Conservation (phyloP, 1,284 basidiomycete species). For the Rhizoctonia solani region DNA sequence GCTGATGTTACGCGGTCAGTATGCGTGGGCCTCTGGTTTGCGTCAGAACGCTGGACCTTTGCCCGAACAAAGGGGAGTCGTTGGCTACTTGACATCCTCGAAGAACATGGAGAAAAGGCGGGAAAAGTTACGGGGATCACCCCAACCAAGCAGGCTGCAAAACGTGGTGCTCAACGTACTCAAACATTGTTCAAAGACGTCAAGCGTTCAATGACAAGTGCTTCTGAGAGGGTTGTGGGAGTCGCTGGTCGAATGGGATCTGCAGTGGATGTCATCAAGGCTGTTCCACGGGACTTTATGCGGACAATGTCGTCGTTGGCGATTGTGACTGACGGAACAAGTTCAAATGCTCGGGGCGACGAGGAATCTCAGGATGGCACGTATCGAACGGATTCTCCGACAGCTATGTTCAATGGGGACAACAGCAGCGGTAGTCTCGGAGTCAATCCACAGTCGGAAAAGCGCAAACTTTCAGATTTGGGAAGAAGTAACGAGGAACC, state of each 20-base stretch:
- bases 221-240: background rate
- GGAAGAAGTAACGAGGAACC: slow-evolving; percentile 2
- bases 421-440: slow-evolving; percentile 12
- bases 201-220: slow-evolving; percentile 20
- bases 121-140: background rate
- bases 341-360: background rate
- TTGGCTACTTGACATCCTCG: slow-evolving; percentile 33
- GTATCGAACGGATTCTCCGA: slow-evolving; percentile 20
- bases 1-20: background rate
- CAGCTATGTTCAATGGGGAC: slow-evolving; percentile 1
- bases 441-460: background rate
- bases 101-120: slow-evolving; percentile 7
- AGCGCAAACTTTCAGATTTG: slow-evolving; percentile 24
- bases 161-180: slow-evolving; percentile 1
- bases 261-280: background rate
- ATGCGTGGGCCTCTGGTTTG: slow-evolving; percentile 38
- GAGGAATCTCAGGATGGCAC: slow-evolving; percentile 9
- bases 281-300: background rate
- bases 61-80: slow-evolving; percentile 34
- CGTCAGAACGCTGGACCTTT: slow-evolving; percentile 36
- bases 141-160: background rate
- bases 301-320: slow-evolving; percentile 1
- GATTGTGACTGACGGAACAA: background rate
- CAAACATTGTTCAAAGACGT: background rate
- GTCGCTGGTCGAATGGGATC: slow-evolving; percentile 14